phyloP scores from a whole-genome alignment of 805 yeast species.

The Ogataea pini region DNA sequence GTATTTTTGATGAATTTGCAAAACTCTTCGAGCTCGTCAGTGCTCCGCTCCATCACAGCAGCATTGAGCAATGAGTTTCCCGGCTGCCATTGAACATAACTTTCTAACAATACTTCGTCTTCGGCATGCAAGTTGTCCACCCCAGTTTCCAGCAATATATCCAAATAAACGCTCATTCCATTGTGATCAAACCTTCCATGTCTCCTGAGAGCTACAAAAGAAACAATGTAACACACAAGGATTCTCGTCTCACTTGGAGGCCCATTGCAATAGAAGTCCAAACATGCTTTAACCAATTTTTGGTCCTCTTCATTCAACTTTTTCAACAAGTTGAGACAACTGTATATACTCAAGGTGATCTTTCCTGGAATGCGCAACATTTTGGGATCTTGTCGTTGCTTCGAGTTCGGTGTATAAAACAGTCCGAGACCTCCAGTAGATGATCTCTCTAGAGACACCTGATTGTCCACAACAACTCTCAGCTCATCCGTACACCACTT shows the following conservation, averaged over 20 bases:
- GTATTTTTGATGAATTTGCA: constrained; percentile 21
- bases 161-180: constrained; percentile 32
- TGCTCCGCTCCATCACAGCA: constrained; percentile 12
- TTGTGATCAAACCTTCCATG: neutral
- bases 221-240: constrained; percentile 27
- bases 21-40: constrained; percentile 20
- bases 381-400: constrained; percentile 26
- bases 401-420: constrained; percentile 24
- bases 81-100: constrained; percentile 14
- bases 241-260: constrained; percentile 29
- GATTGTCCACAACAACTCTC: constrained; percentile 6
- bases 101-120: constrained; percentile 30
- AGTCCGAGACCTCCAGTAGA: constrained; percentile 40
- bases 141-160: constrained; percentile 36
- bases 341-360: constrained; percentile 36
- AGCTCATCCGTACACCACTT: neutral
- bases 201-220: constrained; percentile 18
- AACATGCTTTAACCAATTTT: constrained; percentile 19
- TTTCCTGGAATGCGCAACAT: constrained; percentile 42
- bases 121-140: constrained; percentile 33
- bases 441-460: constrained; percentile 20
- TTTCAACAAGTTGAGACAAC: constrained; percentile 25
- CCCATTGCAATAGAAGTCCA: constrained; percentile 21
- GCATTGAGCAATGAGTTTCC: constrained; percentile 17
- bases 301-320: constrained; percentile 22